Evolutionary conservation across 805 yeast species (phyloP).

Genomic region (Ogataea philodendri): DNA sequence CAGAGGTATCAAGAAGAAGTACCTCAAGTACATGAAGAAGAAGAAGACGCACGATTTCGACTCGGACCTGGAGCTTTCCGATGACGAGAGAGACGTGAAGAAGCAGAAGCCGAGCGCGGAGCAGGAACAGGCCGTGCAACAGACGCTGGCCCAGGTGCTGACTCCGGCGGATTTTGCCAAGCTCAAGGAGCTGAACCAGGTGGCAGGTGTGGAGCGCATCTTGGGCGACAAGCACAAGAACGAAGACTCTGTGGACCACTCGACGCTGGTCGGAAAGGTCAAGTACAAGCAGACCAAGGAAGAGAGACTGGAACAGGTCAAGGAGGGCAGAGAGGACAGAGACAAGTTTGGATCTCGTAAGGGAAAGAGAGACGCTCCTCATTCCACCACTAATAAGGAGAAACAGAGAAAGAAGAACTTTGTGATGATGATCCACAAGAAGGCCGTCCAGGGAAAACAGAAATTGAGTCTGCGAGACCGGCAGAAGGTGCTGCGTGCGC

Average conservation of each 20-base stretch:
- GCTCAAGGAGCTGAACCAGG: conserved; percentile 77
- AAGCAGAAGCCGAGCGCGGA: conserved; percentile 34
- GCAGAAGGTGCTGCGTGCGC: conserved; percentile 83
- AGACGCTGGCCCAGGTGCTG: conserved; percentile 53
- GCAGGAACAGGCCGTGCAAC: conserved; percentile 53
- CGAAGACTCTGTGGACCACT: conserved; percentile 85
- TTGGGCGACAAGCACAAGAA: conserved; percentile 58
- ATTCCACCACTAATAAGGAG: conserved; percentile 92
- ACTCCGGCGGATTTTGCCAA: conserved; percentile 99
- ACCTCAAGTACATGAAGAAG: conserved; percentile 35
- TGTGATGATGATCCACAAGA: conserved; percentile 97
- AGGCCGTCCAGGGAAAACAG: conserved; percentile 90
- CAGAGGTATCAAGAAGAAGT: conserved; percentile 35
- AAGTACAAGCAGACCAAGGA: conserved; percentile 84
- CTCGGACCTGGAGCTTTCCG: conserved; percentile 53
- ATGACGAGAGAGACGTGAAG: conserved; percentile 38
- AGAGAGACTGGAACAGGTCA: conserved; percentile 82
- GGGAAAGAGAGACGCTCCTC: conserved; percentile 74
- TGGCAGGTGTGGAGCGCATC: conserved; percentile 81
- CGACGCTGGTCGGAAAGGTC: conserved; percentile 70
- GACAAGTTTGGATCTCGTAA: conserved; percentile 86
- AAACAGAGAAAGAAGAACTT: conserved; percentile 98
- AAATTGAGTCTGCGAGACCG: conserved; percentile 86
- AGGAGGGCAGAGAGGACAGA: conserved; percentile 91
- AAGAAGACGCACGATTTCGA: conserved; percentile 35